phyloP scores from a whole-genome alignment of 164 flowering plant genomes.

The Stephania yunnanensis region DNA sequence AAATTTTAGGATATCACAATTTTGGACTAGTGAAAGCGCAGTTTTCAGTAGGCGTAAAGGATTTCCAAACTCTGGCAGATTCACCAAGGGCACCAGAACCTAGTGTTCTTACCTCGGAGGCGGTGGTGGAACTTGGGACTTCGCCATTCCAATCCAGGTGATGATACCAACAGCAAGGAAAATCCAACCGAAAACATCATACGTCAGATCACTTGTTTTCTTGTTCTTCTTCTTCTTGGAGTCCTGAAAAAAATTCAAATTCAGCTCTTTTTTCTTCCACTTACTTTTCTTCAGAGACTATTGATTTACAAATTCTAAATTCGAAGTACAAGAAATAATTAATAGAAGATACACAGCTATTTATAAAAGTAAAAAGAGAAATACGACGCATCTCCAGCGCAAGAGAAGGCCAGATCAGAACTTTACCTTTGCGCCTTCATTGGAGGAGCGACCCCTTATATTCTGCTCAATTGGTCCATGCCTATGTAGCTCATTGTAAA shows the following conservation, averaged over 20 bases:
- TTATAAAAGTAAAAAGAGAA: no score
- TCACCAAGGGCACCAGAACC: background rate
- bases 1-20: background rate
- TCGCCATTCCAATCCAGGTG: constrained; percentile 70
- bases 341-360: background rate
- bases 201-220: constrained; percentile 55
- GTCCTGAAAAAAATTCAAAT: constrained; percentile 23
- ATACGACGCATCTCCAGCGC: background rate
- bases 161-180: constrained; percentile 70
- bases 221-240: constrained; percentile 48
- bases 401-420: background rate
- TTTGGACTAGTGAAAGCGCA: background rate
- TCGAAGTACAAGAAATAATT: background rate
- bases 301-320: background rate
- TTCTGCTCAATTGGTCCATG: constrained; percentile 37
- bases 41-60: background rate
- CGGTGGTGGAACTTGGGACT: constrained; percentile 55
- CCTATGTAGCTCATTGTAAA: constrained; percentile 61
- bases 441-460: constrained; percentile 35
- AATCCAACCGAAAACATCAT: constrained; percentile 71
- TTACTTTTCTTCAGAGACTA: background rate
- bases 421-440: constrained; percentile 45
- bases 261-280: background rate
- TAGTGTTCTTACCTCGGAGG: constrained; percentile 28
- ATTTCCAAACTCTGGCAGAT: background rate